Percentiles rank a stretch among this genome's conserved stretches.
phyloP scores from a whole-genome alignment of 805 yeast species.

The Dipodascopsis uninucleata region DNA sequence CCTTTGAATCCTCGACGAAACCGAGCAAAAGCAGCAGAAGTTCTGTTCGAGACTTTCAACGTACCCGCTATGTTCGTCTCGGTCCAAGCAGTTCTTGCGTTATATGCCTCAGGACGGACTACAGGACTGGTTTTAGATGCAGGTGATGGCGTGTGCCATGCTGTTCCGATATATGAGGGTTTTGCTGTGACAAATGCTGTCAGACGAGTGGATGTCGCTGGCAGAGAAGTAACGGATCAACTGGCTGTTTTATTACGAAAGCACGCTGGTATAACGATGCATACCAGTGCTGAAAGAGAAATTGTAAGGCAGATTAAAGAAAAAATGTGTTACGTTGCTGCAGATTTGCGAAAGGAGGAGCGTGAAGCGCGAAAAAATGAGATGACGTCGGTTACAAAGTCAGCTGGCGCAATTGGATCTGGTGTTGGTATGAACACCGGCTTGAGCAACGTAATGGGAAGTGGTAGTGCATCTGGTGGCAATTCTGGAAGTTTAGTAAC shows the following conservation, averaged over 20 bases:
- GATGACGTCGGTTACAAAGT: slow-evolving; percentile 2
- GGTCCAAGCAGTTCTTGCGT: slow-evolving; percentile 96
- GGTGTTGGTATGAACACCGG: background rate
- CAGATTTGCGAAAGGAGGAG: slow-evolving; percentile 56
- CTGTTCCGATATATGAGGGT: slow-evolving; percentile 95
- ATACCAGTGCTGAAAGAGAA: slow-evolving; percentile 76
- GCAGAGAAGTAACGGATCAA: slow-evolving; percentile 77
- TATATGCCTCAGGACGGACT: slow-evolving; percentile 99
- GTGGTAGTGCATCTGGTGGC: slow-evolving; percentile 19
- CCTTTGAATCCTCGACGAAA: slow-evolving; percentile 70
- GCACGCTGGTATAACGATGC: slow-evolving; percentile 57
- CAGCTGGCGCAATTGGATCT: slow-evolving; percentile 7
- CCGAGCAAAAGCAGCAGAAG: slow-evolving; percentile 58
- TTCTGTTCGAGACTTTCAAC: slow-evolving; percentile 71
- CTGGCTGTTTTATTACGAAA: slow-evolving; percentile 66
- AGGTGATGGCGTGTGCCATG: slow-evolving; percentile 99
- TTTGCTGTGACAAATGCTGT: slow-evolving; percentile 72
- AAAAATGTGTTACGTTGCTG: slow-evolving; percentile 60
- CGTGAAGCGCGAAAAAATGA: slow-evolving; percentile 39
- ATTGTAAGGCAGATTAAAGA: slow-evolving; percentile 78
- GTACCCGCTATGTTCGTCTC: slow-evolving; percentile 99
- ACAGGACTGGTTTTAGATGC: slow-evolving; percentile 99
- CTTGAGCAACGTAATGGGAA: slow-evolving; percentile 28
- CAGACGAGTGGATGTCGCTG: slow-evolving; percentile 75
- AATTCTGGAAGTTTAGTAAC: slow-evolving; percentile 19